phyloP scores from a whole-genome alignment of 495 filamentous ascomycete genomes.

The Hypoxylon lienhwacheense region DNA sequence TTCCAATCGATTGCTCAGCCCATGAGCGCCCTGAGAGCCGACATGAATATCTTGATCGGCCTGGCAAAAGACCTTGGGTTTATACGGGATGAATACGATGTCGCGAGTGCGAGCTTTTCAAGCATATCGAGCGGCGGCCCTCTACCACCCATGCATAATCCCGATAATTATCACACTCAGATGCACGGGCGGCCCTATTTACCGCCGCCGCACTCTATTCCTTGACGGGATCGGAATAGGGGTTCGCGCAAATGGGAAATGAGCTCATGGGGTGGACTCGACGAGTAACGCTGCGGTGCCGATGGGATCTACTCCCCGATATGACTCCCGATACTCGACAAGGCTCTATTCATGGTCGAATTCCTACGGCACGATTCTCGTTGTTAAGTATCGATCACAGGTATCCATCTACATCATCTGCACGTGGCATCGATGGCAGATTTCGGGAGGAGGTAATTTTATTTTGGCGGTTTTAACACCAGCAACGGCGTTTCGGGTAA shows the following conservation, averaged over 20 bases:
- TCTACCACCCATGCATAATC: slow-evolving; percentile 27
- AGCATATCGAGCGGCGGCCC: slow-evolving; percentile 43
- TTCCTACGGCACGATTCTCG: slow-evolving; percentile 14
- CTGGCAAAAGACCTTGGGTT: slow-evolving; percentile 57
- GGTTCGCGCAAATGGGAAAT: slow-evolving; percentile 3
- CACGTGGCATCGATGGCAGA: slow-evolving; percentile 12
- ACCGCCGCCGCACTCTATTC: slow-evolving; percentile 16
- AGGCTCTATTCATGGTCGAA: background rate
- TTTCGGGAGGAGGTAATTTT: slow-evolving; percentile 18
- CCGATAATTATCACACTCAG: slow-evolving; percentile 25
- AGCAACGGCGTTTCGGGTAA: slow-evolving; percentile 30
- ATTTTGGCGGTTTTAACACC: slow-evolving; percentile 24
- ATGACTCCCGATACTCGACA: background rate
- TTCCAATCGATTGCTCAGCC: slow-evolving; percentile 62
- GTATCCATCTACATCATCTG: slow-evolving; percentile 7
- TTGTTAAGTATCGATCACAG: slow-evolving; percentile 12
- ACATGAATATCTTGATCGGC: slow-evolving; percentile 67
- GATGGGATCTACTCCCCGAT: background rate
- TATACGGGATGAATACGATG: slow-evolving; percentile 33
- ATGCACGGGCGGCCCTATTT: slow-evolving; percentile 22
- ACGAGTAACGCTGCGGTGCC: slow-evolving; percentile 11
- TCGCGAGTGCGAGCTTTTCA: slow-evolving; percentile 48
- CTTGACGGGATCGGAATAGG: slow-evolving; percentile 2
- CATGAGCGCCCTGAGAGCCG: slow-evolving; percentile 66
- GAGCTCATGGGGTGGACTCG: slow-evolving; percentile 6